Percentiles rank a stretch among this genome's conserved stretches.
Conservation (phyloP, 2,329 filamentous ascomycete species). For the Arachnomyces sp. region DNA sequence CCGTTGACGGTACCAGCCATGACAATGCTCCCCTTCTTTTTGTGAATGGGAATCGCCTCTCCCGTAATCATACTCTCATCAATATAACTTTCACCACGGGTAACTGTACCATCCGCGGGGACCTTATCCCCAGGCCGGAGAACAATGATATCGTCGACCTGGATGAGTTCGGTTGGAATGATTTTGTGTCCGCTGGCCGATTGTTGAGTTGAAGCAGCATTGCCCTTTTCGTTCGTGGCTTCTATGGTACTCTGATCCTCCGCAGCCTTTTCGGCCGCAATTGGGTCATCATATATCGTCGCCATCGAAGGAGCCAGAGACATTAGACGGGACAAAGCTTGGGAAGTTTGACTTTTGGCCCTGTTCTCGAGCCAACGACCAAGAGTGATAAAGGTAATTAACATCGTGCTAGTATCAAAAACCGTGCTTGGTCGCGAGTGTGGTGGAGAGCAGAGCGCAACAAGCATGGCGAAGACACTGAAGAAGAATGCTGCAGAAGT, state of each 20-base stretch:
- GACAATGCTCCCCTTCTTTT: constrained; percentile 68
- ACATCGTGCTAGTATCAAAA: constrained; percentile 97
- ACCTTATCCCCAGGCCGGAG: constrained; percentile 94
- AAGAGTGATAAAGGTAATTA: constrained; percentile 90
- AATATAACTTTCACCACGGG: constrained; percentile 83
- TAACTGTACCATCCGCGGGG: constrained; percentile 81
- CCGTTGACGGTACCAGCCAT: constrained; percentile 96
- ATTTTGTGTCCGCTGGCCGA: constrained; percentile 63
- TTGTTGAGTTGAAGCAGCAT: constrained; percentile 9
- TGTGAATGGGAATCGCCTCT: constrained; percentile 90
- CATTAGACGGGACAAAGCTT: constrained; percentile 88
- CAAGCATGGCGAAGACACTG: constrained; percentile 76
- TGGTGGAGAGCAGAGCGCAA: constrained; percentile 67
- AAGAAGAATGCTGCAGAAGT: constrained; percentile 97
- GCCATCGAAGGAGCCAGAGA: constrained; percentile 93
- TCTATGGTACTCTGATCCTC: constrained; percentile 58
- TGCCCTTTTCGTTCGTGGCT: constrained; percentile 2
- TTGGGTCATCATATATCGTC: constrained; percentile 89
- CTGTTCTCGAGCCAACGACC: constrained; percentile 88
- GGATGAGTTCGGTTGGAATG: constrained; percentile 90
- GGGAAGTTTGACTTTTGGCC: constrained; percentile 93
- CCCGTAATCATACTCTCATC: constrained; percentile 99
- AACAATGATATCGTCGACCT: constrained; percentile 88
- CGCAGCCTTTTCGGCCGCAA: constrained; percentile 82
- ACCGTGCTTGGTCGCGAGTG: constrained; percentile 79